phyloP scores from a whole-genome alignment of 2,329 filamentous ascomycete genomes.

The Geoglossum cookeanum region DNA sequence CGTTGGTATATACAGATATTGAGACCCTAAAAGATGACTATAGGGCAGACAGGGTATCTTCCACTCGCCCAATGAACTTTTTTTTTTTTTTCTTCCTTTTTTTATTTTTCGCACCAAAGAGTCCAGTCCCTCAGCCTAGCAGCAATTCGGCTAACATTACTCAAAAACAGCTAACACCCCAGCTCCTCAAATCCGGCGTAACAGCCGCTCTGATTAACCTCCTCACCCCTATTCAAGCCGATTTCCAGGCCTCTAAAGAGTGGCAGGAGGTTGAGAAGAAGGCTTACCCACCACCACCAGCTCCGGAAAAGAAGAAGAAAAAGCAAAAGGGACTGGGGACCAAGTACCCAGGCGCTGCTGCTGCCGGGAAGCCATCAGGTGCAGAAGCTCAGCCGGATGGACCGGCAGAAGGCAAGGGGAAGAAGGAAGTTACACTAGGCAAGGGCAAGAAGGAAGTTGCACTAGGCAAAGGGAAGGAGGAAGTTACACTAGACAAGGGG shows the following conservation, averaged over 20 bases:
- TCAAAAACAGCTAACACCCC: slow-evolving; percentile 49
- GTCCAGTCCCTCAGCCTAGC: not conserved
- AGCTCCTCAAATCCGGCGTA: slow-evolving; percentile 72
- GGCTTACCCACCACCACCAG: slow-evolving; percentile 58
- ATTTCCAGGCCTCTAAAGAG: slow-evolving; percentile 49
- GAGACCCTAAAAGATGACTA: slow-evolving; percentile 65
- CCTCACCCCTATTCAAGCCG: slow-evolving; percentile 56
- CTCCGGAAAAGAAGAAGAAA: slow-evolving; percentile 48
- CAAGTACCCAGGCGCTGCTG: slow-evolving; percentile 33
- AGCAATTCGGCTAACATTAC: not conserved
- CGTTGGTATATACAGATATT: slow-evolving; percentile 63
- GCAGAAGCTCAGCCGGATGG: slow-evolving; percentile 9
- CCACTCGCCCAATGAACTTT: not conserved
- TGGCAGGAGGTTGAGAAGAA: slow-evolving; percentile 63
- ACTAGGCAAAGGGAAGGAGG: slow-evolving; percentile 1
- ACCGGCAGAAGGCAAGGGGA: slow-evolving; percentile 6
- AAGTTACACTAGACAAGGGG: slow-evolving; percentile 6
- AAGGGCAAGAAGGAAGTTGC: not conserved
- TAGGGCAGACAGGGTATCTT: slow-evolving; percentile 49
- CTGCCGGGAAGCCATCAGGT: not conserved
- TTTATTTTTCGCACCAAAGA: too few relatives aligned
- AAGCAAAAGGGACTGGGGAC: slow-evolving; percentile 61
- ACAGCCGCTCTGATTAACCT: slow-evolving; percentile 53
- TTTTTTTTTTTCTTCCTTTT: too few relatives aligned
- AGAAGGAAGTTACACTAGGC: slow-evolving; percentile 7